These are phyloP conservation scores for Pythium sukuiense DNA, from an alignment of 352 stramenopile genomes.

Conservation along the genomic window DNA sequence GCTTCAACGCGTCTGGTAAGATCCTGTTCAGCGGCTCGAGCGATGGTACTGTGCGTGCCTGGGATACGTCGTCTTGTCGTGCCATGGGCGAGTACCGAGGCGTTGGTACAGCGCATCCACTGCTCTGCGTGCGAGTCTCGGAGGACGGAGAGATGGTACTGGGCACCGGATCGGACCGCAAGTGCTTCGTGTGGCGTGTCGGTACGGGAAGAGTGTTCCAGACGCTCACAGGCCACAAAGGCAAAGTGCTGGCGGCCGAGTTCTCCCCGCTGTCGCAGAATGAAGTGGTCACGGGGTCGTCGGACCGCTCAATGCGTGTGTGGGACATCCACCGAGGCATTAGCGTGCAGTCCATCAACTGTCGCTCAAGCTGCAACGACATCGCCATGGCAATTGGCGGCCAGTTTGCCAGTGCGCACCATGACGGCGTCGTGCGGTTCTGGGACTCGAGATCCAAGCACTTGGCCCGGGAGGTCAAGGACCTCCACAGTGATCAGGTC, in stretches of 20 bases:
- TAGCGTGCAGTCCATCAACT: slow-evolving; percentile 75
- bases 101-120: slow-evolving; percentile 72
- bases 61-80: slow-evolving; percentile 54
- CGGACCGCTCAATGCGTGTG: slow-evolving; percentile 72
- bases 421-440: slow-evolving; percentile 76
- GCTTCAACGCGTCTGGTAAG: slow-evolving; percentile 82
- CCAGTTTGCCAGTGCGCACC: slow-evolving; percentile 74
- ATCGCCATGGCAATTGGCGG: slow-evolving; percentile 59
- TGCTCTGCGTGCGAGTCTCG: slow-evolving; percentile 79
- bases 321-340: slow-evolving; percentile 70
- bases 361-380: slow-evolving; percentile 82
- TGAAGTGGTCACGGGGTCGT: slow-evolving; percentile 78
- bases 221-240: slow-evolving; percentile 83
- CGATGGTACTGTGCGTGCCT: slow-evolving; percentile 79
- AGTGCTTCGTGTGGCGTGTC: slow-evolving; percentile 85
- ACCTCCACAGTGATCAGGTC: slow-evolving; percentile 64
- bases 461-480: slow-evolving; percentile 51
- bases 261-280: slow-evolving; percentile 57
- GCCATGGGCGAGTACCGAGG: slow-evolving; percentile 75
- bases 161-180: slow-evolving; percentile 80
- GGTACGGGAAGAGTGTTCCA: slow-evolving; percentile 79
- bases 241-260: slow-evolving; percentile 78
- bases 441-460: slow-evolving; percentile 69
- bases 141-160: slow-evolving; percentile 77
- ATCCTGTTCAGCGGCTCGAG: slow-evolving; percentile 82